phyloP scores from a whole-genome alignment of 202 grass and related monocot species.

The Zizania palustris region DNA sequence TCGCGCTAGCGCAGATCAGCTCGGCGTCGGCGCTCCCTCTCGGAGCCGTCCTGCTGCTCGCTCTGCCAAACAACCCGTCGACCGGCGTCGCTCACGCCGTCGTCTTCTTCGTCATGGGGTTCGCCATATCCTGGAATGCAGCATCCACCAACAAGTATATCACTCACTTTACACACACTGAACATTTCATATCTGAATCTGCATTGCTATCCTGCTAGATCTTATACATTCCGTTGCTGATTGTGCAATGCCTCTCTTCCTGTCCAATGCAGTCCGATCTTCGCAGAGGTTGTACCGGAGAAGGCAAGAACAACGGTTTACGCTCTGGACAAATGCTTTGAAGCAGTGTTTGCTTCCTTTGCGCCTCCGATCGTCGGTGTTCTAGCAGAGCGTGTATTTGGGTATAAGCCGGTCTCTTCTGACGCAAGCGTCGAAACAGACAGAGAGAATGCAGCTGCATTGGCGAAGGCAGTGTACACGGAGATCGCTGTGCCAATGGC shows the following conservation, averaged over 20 bases:
- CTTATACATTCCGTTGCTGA: not conserved
- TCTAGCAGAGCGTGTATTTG: slow-evolving; percentile 67
- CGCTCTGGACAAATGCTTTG: slow-evolving; percentile 80
- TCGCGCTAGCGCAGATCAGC: slow-evolving; percentile 67
- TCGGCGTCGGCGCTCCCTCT: slow-evolving; percentile 57
- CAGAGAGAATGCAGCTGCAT: slow-evolving; percentile 58
- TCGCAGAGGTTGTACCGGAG: slow-evolving; percentile 83
- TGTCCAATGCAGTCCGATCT: slow-evolving; percentile 66
- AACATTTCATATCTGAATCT: not conserved
- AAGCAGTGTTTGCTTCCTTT: slow-evolving; percentile 72
- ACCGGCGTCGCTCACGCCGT: slow-evolving; percentile 53
- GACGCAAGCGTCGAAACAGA: slow-evolving; percentile 54
- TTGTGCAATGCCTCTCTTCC: not conserved
- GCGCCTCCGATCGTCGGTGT: slow-evolving; percentile 74
- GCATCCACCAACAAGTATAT: slow-evolving; percentile 64
- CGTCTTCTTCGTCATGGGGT: slow-evolving; percentile 52
- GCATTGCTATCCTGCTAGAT: not conserved
- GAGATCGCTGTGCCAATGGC: slow-evolving; percentile 68
- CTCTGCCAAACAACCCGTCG: slow-evolving; percentile 53
- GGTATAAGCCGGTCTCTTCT: slow-evolving; percentile 54
- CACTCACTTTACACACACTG: not conserved
- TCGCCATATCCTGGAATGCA: slow-evolving; percentile 67
- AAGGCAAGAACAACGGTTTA: slow-evolving; percentile 82
- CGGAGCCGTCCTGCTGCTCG: slow-evolving; percentile 58
- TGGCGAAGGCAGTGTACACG: slow-evolving; percentile 76